These are phyloP conservation scores for Salix exigua DNA, from an alignment of 345 rosid genomes.

Conservation along the genomic window DNA sequence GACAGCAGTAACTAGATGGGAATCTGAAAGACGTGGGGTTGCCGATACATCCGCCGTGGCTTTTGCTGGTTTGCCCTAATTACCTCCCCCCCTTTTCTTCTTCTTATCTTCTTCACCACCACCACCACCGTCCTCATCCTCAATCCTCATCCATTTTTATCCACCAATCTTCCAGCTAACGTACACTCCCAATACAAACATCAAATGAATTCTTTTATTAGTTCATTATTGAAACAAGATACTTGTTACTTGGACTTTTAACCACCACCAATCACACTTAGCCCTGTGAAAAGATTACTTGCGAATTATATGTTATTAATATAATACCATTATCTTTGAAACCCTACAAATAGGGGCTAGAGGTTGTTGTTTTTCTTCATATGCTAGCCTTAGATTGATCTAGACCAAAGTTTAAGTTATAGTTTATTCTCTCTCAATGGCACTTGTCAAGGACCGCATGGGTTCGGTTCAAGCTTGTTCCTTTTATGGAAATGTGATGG, in stretches of 20 bases:
- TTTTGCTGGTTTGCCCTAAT: constrained; percentile 26
- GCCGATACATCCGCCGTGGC: constrained; percentile 42
- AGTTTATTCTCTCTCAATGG: constrained; percentile 32
- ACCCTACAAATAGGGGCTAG: constrained; percentile 19
- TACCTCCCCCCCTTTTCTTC: constrained; percentile 7
- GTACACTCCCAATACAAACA: constrained; percentile 34
- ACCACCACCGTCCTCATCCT: no score
- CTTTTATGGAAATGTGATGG: constrained; percentile 10
- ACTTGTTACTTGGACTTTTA: not conserved
- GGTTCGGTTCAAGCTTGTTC: constrained; percentile 25
- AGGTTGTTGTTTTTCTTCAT: constrained; percentile 7
- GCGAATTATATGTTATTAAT: not conserved
- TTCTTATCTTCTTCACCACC: not conserved
- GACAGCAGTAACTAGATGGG: constrained; percentile 15
- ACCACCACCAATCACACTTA: not conserved
- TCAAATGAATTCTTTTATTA: not conserved
- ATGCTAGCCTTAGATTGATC: constrained; percentile 6
- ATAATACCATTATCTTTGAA: not conserved
- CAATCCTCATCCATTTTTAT: constrained; percentile 4
- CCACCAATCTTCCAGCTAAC: constrained; percentile 47
- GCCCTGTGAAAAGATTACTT: not conserved
- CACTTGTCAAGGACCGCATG: constrained; percentile 37
- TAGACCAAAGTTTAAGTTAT: not conserved
- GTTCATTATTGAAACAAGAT: constrained; percentile 4
- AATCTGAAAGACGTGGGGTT: constrained; percentile 42